Evolutionary conservation across 2,329 filamentous ascomycete species (phyloP), one percentile per base, ranked within the genome.

Genomic region (Hypoxylon sp.): DNA sequence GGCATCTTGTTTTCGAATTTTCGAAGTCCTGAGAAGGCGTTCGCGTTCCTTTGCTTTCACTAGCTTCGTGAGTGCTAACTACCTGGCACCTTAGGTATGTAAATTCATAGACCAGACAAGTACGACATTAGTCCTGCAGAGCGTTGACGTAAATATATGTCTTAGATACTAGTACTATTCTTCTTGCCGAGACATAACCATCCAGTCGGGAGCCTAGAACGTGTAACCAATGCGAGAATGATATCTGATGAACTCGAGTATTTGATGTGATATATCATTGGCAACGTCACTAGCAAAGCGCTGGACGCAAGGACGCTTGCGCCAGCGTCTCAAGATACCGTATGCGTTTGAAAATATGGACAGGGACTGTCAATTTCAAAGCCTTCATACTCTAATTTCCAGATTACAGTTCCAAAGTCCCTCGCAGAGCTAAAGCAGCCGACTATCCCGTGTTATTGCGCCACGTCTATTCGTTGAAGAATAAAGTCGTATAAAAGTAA

Each of bases 1-100:
- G 66, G 44, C 69, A 71, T 71, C 10, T 60, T 50, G 50, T 17
- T 22, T 39, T 31, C 11, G 14, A 13, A 13, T 13, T 42, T 35
- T 17, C 33, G 19, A 19, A 24, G 5, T 39, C 9, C 13, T 29
- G 2, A 39, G 11, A 37, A 29, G 8, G 14, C 24, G 3, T 8
- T 26, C n/a, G 14, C 24, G 6, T 8, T 26, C 10, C 22, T 37
- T 26, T 3, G 39, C 19, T 13, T 14, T 42, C 5, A 14, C 8
- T 26, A 39, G 19, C 10, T 29, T 17, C 4, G 17, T 5, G 29
- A 6, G 6, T 19, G 17, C 5, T 52, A 5, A 11, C 10, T 19
- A 52, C 22, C 9, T 9, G 31, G 24, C n/a, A n/a, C n/a, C n/a
- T n/a, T n/a, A n/a, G n/a, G n/a, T n/a, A n/a, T n/a, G 31, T 50